A percentile compares a stretch with the other conserved stretches of the same genome.
Conservation (phyloP, 805 yeast species). For the Cyberlindnera mycetangii region DNA sequence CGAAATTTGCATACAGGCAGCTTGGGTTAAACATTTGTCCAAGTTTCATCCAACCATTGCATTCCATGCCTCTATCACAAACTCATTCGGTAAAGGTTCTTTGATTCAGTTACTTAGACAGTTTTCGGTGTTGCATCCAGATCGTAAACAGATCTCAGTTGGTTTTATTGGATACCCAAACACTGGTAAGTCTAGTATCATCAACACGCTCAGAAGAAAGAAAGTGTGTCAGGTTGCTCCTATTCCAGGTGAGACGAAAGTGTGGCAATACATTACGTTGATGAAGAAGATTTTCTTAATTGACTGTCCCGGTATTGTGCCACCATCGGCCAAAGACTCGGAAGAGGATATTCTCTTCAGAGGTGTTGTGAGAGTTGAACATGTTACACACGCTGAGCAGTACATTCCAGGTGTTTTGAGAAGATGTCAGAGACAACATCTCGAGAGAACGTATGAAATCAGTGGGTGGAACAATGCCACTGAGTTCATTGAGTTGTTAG, state of each 20-base stretch:
- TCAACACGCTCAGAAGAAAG: conserved; percentile 89
- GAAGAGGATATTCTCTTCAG: conserved; percentile 90
- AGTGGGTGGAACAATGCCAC: conserved; percentile 80
- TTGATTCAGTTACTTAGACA: conserved; percentile 90
- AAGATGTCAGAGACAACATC: conserved; percentile 84
- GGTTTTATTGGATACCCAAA: conserved; percentile 98
- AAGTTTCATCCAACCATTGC: conserved; percentile 93
- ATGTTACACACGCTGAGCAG: conserved; percentile 92
- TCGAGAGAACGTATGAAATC: conserved; percentile 93
- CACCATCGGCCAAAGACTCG: conserved; percentile 86
- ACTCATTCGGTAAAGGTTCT: conserved; percentile 97
- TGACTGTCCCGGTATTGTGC: conserved; percentile 99
- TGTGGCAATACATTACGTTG: conserved; percentile 96
- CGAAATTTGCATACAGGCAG: conserved; percentile 68
- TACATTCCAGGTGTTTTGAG: conserved; percentile 82
- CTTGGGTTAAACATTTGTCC: conserved; percentile 96
- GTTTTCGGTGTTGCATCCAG: conserved; percentile 85
- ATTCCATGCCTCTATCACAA: conserved; percentile 95
- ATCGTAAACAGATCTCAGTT: conserved; percentile 93
- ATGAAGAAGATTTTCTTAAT: conserved; percentile 94
- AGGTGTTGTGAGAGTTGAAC: conserved; percentile 99
- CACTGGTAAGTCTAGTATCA: conserved; percentile 96
- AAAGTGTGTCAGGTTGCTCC: conserved; percentile 98
- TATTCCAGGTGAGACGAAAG: conserved; percentile 98
- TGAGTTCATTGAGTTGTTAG: conserved; percentile 86